These are phyloP conservation scores for Hemisphaericaspora lyxosophila DNA, from an alignment of 1,139 yeast genomes.

Conservation along the genomic window DNA sequence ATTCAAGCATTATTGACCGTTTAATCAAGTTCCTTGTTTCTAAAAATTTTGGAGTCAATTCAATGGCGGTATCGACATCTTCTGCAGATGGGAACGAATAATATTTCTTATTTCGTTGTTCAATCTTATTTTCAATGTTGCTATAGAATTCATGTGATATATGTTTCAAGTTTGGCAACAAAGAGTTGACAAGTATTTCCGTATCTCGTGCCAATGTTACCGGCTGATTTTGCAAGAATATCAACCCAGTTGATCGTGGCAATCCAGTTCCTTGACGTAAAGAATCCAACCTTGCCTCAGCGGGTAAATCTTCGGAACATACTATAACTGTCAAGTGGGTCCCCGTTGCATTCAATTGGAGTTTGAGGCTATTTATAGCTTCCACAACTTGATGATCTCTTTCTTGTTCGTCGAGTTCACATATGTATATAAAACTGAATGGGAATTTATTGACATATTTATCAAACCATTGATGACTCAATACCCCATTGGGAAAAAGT, in stretches of 20 bases:
- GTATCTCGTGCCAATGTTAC: slow-evolving; percentile 24
- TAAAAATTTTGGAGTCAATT: slow-evolving; percentile 37
- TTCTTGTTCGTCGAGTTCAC: slow-evolving; percentile 20
- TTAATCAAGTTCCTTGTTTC: slow-evolving; percentile 43
- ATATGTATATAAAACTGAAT: slow-evolving; percentile 29
- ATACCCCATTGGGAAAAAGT: slow-evolving; percentile 45
- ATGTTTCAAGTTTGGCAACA: slow-evolving; percentile 31
- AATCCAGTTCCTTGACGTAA: slow-evolving; percentile 32
- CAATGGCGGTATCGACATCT: slow-evolving; percentile 29
- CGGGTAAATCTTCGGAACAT: slow-evolving; percentile 17
- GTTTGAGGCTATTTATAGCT: slow-evolving; percentile 20
- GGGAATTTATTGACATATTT: slow-evolving; percentile 37
- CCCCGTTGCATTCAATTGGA: slow-evolving; percentile 17
- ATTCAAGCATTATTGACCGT: slow-evolving; percentile 36
- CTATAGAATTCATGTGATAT: slow-evolving; percentile 37
- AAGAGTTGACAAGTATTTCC: slow-evolving; percentile 28
- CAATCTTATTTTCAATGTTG: slow-evolving; percentile 31
- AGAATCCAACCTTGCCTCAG: slow-evolving; percentile 20
- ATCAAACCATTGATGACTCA: slow-evolving; percentile 36
- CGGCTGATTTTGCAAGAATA: slow-evolving; percentile 21
- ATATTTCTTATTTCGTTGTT: slow-evolving; percentile 38
- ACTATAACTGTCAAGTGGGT: slow-evolving; percentile 32
- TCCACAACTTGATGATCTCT: slow-evolving; percentile 20
- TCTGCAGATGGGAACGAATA: slow-evolving; percentile 32
- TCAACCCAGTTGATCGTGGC: slow-evolving; percentile 31